These are phyloP conservation scores for Gracilaria domingensis DNA, from an alignment of 23 red algal genomes.

Conservation along the genomic window DNA sequence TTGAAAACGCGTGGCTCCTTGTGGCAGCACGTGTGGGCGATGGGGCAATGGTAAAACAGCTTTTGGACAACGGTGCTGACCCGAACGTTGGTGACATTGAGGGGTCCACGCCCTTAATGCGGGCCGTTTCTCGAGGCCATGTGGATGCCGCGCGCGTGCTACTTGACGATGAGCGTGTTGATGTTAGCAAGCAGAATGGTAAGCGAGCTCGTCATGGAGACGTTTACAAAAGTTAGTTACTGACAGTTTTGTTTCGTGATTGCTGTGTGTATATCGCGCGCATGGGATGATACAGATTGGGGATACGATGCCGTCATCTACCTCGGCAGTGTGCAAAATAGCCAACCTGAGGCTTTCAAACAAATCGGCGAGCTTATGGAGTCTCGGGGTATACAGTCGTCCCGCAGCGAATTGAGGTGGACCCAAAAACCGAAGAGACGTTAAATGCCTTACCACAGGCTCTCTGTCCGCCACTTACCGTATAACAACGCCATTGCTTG, in stretches of 20 bases:
- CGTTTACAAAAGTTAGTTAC: conserved; percentile 41
- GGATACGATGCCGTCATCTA: conserved; percentile 63
- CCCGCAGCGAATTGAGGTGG: conserved; percentile 20
- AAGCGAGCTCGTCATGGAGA: not conserved
- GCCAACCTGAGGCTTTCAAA: conserved; percentile 47
- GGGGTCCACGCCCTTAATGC: conserved; percentile 58
- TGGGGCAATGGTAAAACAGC: conserved; percentile 38
- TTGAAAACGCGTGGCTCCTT: conserved; percentile 43
- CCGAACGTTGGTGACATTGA: conserved; percentile 62
- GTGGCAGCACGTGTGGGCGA: conserved; percentile 60
- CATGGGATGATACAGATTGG: conserved; percentile 40
- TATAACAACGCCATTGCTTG: not conserved
- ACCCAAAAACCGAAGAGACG: conserved; percentile 32
- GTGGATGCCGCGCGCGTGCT: not conserved
- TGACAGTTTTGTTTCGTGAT: conserved; percentile 12
- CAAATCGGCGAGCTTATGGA: conserved; percentile 55
- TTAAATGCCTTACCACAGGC: not conserved
- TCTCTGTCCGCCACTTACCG: not conserved
- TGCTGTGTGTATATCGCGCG: conserved; percentile 8
- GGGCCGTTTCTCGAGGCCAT: conserved; percentile 48
- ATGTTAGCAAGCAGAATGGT: conserved; percentile 43
- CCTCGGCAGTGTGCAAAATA: conserved; percentile 49
- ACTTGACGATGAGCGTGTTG: conserved; percentile 35
- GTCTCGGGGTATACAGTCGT: conserved; percentile 24
- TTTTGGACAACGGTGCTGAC: conserved; percentile 31